Evolutionary conservation across 108 stramenopile species (phyloP).

Genomic region (Aurantiochytrium sp.): DNA sequence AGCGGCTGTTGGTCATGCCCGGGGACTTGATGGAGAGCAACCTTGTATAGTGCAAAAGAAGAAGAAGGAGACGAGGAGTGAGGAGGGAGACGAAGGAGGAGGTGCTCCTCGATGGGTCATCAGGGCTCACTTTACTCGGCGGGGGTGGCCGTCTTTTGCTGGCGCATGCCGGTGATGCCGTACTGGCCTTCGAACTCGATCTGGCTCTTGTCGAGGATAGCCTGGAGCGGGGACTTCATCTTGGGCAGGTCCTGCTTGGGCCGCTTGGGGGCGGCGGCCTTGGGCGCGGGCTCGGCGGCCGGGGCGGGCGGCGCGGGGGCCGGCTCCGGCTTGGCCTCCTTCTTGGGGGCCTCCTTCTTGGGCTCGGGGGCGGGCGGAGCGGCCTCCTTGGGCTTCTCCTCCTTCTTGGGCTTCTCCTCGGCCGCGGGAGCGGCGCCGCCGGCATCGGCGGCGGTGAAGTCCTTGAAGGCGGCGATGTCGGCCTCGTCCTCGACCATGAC

Average conservation of each 20-base stretch:
- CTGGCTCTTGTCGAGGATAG: not conserved
- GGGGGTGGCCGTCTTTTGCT: not conserved
- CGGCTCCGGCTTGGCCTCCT: not conserved
- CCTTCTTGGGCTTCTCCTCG: not conserved
- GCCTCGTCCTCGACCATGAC: slow-evolving; percentile 77
- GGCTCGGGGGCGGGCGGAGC: not conserved
- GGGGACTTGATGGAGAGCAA: too few species aligned
- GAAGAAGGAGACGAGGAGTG: too few species aligned
- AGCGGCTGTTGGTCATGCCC: too few species aligned
- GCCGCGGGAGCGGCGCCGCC: slow-evolving; percentile 5
- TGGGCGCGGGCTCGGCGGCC: not conserved
- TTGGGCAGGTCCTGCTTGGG: not conserved
- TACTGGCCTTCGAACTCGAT: not conserved
- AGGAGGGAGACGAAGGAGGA: too few species aligned
- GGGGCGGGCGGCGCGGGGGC: not conserved
- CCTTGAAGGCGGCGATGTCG: slow-evolving; percentile 78
- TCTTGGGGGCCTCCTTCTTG: not conserved
- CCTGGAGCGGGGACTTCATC: slow-evolving; percentile 19
- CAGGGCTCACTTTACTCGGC: not conserved
- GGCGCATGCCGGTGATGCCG: not conserved
- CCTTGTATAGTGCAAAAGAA: too few species aligned
- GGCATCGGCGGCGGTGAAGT: slow-evolving; percentile 57
- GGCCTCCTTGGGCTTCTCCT: not conserved
- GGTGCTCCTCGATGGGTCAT: too few species aligned
- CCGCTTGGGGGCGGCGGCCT: not conserved